Conservation (phyloP, 78 protist species). For the Dictyostelium capitatum region DNA sequence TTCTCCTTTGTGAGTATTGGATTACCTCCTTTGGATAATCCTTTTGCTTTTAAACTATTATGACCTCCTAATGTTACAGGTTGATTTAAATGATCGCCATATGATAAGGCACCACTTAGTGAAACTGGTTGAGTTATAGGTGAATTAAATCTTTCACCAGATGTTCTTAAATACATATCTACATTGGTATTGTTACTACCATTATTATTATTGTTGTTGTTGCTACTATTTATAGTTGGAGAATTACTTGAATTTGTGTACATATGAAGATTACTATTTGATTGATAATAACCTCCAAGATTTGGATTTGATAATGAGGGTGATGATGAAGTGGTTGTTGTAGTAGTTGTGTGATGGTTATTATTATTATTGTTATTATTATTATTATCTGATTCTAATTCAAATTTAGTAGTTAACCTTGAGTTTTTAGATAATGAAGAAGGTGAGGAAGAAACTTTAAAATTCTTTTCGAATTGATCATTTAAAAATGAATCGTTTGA, state of each 20-base stretch:
- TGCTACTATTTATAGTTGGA: not conserved
- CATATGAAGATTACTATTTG: conserved; percentile 13
- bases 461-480: conserved; percentile 1
- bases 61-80: not conserved
- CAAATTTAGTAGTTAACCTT: conserved; percentile 6
- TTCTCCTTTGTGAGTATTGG: conserved; percentile 24
- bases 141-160: not conserved
- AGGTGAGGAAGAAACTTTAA: conserved; percentile 3
- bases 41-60: not conserved
- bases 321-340: not conserved
- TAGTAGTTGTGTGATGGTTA: not conserved
- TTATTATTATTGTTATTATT: not conserved
- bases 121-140: conserved; percentile 9
- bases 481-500: not conserved
- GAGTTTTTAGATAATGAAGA: conserved; percentile 4
- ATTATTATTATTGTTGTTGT: not conserved
- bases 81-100: not conserved
- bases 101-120: conserved; percentile 30
- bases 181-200: conserved; percentile 1
- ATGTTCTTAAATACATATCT: conserved; percentile 34
- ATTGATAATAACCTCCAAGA: conserved; percentile 18
- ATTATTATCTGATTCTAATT: not conserved
- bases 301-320: not conserved
- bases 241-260: conserved; percentile 13
- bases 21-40: not conserved